Conservation (phyloP, 257 asterid species). For the Scutellaria barbata region DNA sequence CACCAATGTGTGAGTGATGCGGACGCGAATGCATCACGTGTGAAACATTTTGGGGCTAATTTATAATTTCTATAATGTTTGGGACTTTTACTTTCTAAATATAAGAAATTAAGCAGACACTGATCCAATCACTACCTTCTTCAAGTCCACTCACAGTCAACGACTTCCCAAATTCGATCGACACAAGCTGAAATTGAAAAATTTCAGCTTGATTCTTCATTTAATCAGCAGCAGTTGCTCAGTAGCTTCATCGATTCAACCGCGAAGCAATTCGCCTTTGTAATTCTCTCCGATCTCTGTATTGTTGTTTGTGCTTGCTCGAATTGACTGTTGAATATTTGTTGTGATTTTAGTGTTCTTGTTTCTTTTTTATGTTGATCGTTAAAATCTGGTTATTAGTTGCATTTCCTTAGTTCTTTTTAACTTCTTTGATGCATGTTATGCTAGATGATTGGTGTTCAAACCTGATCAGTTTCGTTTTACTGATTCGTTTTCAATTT, state of each 20-base stretch:
- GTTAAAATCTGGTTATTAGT: conserved; percentile 17
- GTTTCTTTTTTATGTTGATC: background rate
- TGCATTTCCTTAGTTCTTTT: background rate
- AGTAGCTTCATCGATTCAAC: conserved; percentile 18
- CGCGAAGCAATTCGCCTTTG: conserved; percentile 27
- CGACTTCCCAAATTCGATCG: conserved; percentile 18
- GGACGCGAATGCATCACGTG: conserved; percentile 16
- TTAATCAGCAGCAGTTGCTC: background rate
- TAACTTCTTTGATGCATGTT: background rate
- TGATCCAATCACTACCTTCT: background rate
- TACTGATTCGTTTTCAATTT: background rate
- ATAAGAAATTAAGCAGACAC: background rate
- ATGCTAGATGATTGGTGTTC: conserved; percentile 1
- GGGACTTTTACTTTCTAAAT: background rate
- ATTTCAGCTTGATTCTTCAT: conserved; percentile 7
- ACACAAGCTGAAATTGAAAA: background rate
- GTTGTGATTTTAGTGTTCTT: background rate
- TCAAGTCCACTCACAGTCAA: conserved; percentile 2
- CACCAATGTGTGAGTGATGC: no score
- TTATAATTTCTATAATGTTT: background rate
- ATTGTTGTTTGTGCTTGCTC: conserved; percentile 22
- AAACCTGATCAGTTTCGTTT: background rate
- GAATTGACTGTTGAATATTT: conserved; percentile 5
- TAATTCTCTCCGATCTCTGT: conserved; percentile 36
- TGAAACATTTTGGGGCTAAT: conserved; percentile 4